phyloP scores from a whole-genome alignment of 2,329 filamentous ascomycete genomes.

The Pyrenochaeta sp. region DNA sequence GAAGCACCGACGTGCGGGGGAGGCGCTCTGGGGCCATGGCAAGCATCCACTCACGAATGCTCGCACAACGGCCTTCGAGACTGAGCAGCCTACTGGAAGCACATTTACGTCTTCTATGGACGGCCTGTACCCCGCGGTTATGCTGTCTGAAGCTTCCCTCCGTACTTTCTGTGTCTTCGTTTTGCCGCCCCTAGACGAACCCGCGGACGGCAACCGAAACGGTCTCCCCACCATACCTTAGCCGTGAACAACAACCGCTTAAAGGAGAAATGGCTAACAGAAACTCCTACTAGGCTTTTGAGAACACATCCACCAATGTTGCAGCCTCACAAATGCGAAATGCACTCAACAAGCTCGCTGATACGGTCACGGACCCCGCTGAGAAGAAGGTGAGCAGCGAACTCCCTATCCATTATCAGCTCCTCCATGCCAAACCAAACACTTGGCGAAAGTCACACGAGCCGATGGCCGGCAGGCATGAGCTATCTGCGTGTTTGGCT shows the following conservation, averaged over 20 bases:
- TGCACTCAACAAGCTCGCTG: slow-evolving; percentile 88
- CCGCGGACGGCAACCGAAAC: background rate
- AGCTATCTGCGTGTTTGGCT: slow-evolving; percentile 6
- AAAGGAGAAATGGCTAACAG: slow-evolving; percentile 12
- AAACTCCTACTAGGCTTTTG: slow-evolving; percentile 76
- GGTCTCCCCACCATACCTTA: background rate
- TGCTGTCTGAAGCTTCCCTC: background rate
- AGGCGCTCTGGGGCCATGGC: background rate
- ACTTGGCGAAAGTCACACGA: background rate
- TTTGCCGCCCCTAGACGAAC: background rate
- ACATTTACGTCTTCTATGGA: background rate
- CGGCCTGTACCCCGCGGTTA: background rate
- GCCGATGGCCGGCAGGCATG: slow-evolving; percentile 1
- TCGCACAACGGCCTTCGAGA: background rate
- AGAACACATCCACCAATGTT: slow-evolving; percentile 98
- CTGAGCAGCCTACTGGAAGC: background rate
- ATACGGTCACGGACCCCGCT: slow-evolving; percentile 82
- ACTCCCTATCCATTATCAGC: background rate
- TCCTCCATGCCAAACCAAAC: background rate
- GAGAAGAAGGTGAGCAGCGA: slow-evolving; percentile 75
- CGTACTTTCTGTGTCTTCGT: background rate
- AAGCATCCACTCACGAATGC: background rate
- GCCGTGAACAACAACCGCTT: background rate
- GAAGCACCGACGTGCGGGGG: background rate
- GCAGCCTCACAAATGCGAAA: slow-evolving; percentile 99